phyloP scores from a whole-genome alignment of 75 land plant species.

The Cryptomeria japonica region DNA sequence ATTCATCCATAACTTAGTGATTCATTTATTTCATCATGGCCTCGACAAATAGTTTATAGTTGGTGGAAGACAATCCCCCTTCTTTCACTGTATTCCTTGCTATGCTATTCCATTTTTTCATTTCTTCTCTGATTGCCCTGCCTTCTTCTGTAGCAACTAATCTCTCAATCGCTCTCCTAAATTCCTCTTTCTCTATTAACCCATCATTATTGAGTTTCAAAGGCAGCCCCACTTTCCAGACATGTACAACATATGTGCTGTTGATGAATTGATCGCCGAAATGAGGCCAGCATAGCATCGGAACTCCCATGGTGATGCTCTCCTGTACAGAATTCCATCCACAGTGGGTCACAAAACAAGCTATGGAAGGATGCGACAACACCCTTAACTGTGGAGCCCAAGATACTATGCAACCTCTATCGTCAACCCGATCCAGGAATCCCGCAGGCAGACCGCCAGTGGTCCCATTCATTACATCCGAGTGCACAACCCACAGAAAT shows the following conservation, averaged over 20 bases:
- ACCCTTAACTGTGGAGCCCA: slow-evolving; percentile 71
- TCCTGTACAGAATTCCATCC: slow-evolving; percentile 79
- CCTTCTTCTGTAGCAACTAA: too few species aligned
- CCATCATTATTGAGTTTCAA: not conserved
- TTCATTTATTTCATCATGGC: too few species aligned
- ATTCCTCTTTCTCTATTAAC: not conserved
- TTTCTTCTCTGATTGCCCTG: too few species aligned
- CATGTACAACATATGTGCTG: slow-evolving; percentile 25
- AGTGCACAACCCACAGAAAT: slow-evolving; percentile 52
- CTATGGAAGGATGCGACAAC: slow-evolving; percentile 45
- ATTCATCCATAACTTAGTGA: too few species aligned
- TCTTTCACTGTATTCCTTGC: too few species aligned
- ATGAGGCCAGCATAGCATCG: slow-evolving; percentile 46
- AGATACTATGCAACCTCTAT: slow-evolving; percentile 34
- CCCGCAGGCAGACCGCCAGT: slow-evolving; percentile 26
- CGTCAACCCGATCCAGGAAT: not conserved
- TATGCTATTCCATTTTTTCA: too few species aligned
- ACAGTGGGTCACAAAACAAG: slow-evolving; percentile 60
- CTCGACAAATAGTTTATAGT: too few species aligned
- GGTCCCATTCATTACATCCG: slow-evolving; percentile 18
- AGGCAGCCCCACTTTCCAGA: slow-evolving; percentile 42
- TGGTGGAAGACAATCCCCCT: too few species aligned
- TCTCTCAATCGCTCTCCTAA: too few species aligned
- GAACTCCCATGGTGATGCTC: slow-evolving; percentile 38
- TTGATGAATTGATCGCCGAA: slow-evolving; percentile 58